These are phyloP conservation scores for Polychaeton citri DNA, from an alignment of 2,329 filamentous ascomycete species.

Conservation along the genomic window DNA sequence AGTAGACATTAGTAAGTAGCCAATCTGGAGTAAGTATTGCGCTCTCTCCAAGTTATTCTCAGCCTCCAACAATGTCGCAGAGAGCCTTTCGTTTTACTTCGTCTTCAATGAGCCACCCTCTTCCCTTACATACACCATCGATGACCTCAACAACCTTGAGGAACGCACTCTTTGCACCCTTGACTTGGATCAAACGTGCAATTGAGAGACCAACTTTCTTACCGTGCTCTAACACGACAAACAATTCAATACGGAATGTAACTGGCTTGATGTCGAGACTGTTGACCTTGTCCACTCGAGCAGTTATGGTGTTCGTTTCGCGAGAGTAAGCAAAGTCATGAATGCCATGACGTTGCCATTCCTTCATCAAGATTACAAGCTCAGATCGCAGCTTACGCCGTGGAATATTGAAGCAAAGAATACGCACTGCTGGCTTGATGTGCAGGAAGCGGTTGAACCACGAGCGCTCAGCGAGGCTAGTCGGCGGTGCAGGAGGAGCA, in stretches of 20 bases:
- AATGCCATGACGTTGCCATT: slow-evolving; percentile 68
- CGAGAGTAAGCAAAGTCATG: slow-evolving; percentile 67
- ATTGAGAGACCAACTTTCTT: slow-evolving; percentile 64
- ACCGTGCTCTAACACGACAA: slow-evolving; percentile 78
- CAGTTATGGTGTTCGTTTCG: slow-evolving; percentile 65
- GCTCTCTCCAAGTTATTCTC: no score
- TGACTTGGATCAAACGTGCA: slow-evolving; percentile 75
- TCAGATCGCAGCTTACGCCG: slow-evolving; percentile 66
- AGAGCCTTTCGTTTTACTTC: slow-evolving; percentile 30
- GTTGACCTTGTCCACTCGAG: slow-evolving; percentile 61
- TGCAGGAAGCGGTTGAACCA: slow-evolving; percentile 85
- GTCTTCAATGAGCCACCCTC: slow-evolving; percentile 54
- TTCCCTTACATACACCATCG: slow-evolving; percentile 51
- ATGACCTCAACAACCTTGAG: slow-evolving; percentile 69
- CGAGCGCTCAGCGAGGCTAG: slow-evolving; percentile 41
- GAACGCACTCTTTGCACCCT: slow-evolving; percentile 84
- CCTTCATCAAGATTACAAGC: slow-evolving; percentile 57
- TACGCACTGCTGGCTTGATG: slow-evolving; percentile 66
- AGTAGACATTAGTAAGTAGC: no score
- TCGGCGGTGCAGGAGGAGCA: slow-evolving; percentile 16
- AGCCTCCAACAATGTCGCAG: slow-evolving; percentile 25
- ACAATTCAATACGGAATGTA: slow-evolving; percentile 75
- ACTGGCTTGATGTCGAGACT: slow-evolving; percentile 75
- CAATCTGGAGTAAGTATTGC: no score
- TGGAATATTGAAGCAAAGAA: slow-evolving; percentile 62